Evolutionary conservation across 345 rosid genomes (phyloP).

Genomic region (Lepidium africanum): DNA sequence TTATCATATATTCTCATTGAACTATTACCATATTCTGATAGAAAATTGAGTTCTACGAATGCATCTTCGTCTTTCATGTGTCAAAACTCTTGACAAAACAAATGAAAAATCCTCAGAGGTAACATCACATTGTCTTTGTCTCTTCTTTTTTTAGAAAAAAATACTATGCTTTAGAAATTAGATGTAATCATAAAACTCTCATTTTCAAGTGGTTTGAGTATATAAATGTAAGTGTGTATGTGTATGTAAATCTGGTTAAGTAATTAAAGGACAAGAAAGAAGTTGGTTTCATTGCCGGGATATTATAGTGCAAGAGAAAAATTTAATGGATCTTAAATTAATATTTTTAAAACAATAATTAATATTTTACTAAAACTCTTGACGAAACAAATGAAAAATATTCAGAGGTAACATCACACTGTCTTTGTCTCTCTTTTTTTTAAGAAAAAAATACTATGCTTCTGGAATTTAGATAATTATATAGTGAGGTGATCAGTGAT

Average conservation of each 20-base stretch:
- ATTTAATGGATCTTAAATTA: not conserved
- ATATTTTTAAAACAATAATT: not conserved
- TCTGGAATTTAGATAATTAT: not conserved
- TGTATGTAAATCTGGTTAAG: constrained; percentile 20
- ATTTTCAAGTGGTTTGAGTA: constrained; percentile 6
- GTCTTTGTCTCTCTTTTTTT: too few species aligned
- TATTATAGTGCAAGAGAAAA: constrained; percentile 13
- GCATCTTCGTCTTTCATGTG: constrained; percentile 32
- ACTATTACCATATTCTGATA: not conserved
- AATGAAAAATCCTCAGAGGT: constrained; percentile 59
- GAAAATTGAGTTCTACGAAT: not conserved
- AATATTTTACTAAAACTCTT: constrained; percentile 39
- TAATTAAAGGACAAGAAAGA: constrained; percentile 27
- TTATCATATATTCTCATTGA: not conserved
- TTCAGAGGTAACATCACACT: constrained; percentile 37
- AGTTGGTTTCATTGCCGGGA: constrained; percentile 30
- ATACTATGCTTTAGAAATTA: not conserved
- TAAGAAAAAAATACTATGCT: not conserved
- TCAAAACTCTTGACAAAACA: constrained; percentile 53
- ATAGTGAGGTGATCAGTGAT: not conserved
- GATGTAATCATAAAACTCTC: not conserved
- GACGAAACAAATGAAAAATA: constrained; percentile 52
- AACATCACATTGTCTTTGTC: not conserved
- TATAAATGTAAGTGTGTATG: constrained; percentile 9
- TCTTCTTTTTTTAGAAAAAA: too few species aligned